Evolutionary conservation across 257 asterid species (phyloP), one percentile per base, ranked within the genome.

Genomic region (Solanum neorickii): DNA sequence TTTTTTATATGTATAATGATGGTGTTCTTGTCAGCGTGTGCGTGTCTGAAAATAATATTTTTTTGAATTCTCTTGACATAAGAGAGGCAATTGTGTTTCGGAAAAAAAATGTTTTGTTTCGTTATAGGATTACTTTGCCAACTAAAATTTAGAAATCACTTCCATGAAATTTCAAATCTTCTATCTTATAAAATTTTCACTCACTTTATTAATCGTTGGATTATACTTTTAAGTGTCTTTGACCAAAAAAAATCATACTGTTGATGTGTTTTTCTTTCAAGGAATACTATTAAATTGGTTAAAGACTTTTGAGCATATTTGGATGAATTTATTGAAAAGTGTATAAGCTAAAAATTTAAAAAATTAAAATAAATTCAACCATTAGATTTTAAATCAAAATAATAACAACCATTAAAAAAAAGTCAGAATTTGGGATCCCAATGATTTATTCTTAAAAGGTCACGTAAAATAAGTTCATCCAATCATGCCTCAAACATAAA

Each of bases 131-230:
- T 31, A n/a, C 70, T 65, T 5, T 62, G 70, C 18, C 60, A 5
- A 44, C 8, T 5, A 42, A 42, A 5, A 25, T 25, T 39, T 13
- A 3, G 3, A 8, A 3, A 25, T 21, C 12, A 3, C 39, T 23
- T 25, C 15, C 14, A 69, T 23, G 20, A 75, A 6, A 23, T 39
- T 39, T 23, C 35, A 33, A 39, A 3, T 23, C 83, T 23, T 21
- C 3, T 6, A 60, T 3, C 2, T 60, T 23, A 23, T 62, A 3
- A 0, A 12, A 0, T 62, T 62, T 62, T 62, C 3, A 62, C 31
- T n/a, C 7, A 10, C 2, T 62, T 5, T 27, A 65, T 7, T 23
- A 0, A 5, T 62, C 8, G 1, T 0, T n/a, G 10, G 8, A 5
- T 62, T 8, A 5, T 5, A 4, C 1, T 23, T 60, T 62, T 2